Base-by-base conservation (phyloP, 257 asterid species). In the Primulina eburnea region DNA sequence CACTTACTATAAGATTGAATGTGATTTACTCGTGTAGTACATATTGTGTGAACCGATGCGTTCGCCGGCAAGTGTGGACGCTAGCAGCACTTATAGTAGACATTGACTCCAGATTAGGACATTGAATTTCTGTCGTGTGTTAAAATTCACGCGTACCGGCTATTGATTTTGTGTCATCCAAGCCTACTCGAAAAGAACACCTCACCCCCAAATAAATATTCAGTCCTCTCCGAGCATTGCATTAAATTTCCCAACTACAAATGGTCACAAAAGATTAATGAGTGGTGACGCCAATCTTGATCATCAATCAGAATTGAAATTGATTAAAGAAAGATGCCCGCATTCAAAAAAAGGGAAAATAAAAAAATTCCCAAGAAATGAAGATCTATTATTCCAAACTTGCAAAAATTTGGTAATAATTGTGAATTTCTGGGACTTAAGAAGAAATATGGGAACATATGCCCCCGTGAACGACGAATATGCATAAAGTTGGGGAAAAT, bases 191-290 rank as follows among this genome's bases (percentile, higher is more conserved):
- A 40, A 24, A 59, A 53, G 55, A 55, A 4, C 64, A 14, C 5
- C 47, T 38, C 47, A 38, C 21, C 2, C 26, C 8, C 12, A 10
- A 63, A 20, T 2, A 28, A 71, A 58, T 18, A 14, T 40, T 47
- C 68, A 76, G 73, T 69, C 70, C 68, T 61, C 37, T 52, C 33
- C 52, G 30, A 26, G 43, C 67, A 67, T 24, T 52, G 78, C 81
- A 75, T 72, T 81, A 40, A 81, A 62, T 78, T 75, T 65, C 56
- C 73, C 85, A 81, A 75, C 85, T 26, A 77, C 53, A 74, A 59
- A 64, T 64, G 65, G 70, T 72, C 73, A 74, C 64, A 52, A 2
- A 57, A 52, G 62, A 78, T 69, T 50, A 34, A 26, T 16, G 60
- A 32, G 40, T 20, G 40, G 24, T 40, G 53, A 33, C 4, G 65